phyloP scores from a whole-genome alignment of 2,329 filamentous ascomycete species.

The Cladosporium velox region DNA sequence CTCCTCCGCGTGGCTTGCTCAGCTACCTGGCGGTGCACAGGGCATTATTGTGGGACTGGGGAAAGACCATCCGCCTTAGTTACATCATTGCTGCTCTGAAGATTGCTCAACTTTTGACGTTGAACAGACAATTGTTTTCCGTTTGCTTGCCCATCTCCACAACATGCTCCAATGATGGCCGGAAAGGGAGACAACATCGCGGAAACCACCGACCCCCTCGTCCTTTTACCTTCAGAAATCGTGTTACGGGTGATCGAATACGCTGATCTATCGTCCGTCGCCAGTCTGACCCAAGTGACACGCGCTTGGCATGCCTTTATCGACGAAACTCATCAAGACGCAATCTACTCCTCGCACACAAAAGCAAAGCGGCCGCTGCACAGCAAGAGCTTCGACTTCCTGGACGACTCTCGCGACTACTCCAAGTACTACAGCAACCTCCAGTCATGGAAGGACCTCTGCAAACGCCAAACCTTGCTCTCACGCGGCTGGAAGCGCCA shows the following conservation, averaged over 20 bases:
- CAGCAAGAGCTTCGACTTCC: conserved; percentile 37
- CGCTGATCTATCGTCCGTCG: conserved; percentile 38
- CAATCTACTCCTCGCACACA: conserved; percentile 41
- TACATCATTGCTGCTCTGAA: conserved; percentile 9
- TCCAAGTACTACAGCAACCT: conserved; percentile 39
- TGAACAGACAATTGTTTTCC: conserved; percentile 2
- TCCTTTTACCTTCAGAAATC: conserved; percentile 43
- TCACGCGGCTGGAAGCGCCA: conserved; percentile 42
- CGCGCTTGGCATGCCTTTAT: conserved; percentile 47
- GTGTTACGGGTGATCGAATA: conserved; percentile 46
- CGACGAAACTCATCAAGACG: conserved; percentile 45
- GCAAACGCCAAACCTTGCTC: conserved; percentile 45
- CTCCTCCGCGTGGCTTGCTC: neutral
- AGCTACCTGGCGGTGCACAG: neutral
- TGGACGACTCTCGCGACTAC: conserved; percentile 33
- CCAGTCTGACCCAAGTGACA: conserved; percentile 39
- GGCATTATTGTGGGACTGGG: neutral
- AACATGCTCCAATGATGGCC: neutral
- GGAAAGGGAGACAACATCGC: neutral
- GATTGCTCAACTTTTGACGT: conserved; percentile 1
- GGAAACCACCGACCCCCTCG: conserved; percentile 29
- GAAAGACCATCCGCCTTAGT: neutral
- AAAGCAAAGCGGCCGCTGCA: conserved; percentile 37
- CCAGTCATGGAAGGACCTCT: conserved; percentile 48
- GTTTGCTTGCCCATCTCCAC: neutral